Evolutionary conservation across 768 basidiomycete genomes (phyloP).

Genomic region (Podaxis sp.): DNA sequence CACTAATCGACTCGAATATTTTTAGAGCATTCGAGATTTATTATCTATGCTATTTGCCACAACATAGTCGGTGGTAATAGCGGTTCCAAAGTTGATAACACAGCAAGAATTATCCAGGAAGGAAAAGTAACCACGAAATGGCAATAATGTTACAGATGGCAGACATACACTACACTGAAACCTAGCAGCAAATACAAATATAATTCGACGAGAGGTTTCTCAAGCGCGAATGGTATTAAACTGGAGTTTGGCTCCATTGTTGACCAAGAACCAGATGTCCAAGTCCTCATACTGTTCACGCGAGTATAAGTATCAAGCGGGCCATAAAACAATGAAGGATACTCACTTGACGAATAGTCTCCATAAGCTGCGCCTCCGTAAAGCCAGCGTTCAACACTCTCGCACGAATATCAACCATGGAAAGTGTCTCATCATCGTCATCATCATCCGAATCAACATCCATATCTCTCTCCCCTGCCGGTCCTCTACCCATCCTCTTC

Average conservation of each 20-base stretch:
- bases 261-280: conserved; percentile 77
- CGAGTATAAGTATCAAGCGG: conserved; percentile 13
- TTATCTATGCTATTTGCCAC: neutral
- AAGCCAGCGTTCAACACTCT: conserved; percentile 84
- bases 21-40: neutral
- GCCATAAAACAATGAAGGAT: neutral
- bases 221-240: conserved; percentile 10
- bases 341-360: conserved; percentile 75
- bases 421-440: conserved; percentile 66
- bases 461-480: conserved; percentile 66
- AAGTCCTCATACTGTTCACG: conserved; percentile 77
- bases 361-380: conserved; percentile 87
- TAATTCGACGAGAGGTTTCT: neutral
- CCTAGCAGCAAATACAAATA: neutral
- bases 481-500: conserved; percentile 62
- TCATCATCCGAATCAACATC: conserved; percentile 67
- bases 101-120: neutral
- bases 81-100: neutral
- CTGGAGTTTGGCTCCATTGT: conserved; percentile 76
- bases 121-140: neutral
- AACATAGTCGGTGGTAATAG: neutral
- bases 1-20: neutral
- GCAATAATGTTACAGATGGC: conserved; percentile 1
- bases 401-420: conserved; percentile 83
- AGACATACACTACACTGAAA: conserved; percentile 1